Base-by-base conservation (phyloP, 2,329 filamentous ascomycete species). In the Exophiala lecanii-corni region DNA sequence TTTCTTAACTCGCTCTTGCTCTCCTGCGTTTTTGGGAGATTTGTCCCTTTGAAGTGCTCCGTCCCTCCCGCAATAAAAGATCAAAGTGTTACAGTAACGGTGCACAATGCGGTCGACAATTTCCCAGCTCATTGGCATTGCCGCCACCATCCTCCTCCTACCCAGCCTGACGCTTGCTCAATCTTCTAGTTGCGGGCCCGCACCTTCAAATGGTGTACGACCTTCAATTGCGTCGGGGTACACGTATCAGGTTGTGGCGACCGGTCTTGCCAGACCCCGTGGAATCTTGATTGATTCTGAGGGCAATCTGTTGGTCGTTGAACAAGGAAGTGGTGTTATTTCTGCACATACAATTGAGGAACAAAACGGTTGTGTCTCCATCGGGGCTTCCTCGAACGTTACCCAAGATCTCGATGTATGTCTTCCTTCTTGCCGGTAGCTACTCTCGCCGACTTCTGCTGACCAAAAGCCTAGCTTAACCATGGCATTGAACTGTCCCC, bases 401-500 rank as follows among this genome's bases (percentile, higher is more conserved):
- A 54, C 47, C 15, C 17, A 41, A n/a, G 41, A 32, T 6, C 28
- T 51, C 36, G 32, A 47, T 38, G 45, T 54, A 44, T 32, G 53
- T 36, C n/a, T 25, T 16, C 21, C 15, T 26, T 6, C 23, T 7
- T 39, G 18, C 30, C 7, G n/a, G 18, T 54, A 10, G 20, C 21
- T 2, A n/a, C 15, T 21, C 18, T 19, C n/a, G n/a, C 9, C 12
- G n/a, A 35, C 9, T 9, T 12, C 17, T n/a, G 31, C 41, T 53
- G 25, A 50, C 41, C 25, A 17, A 12, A 15, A 6, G 28, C 39
- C 16, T 20, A 59, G 54, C 52, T 64, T 20, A 78, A 77, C 47
- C 74, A 77, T 53, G 74, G 74, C 20, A 69, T 77, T 35, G 67
- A 65, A 15, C 53, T 74, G 12, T 72, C 70, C 9, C 42, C 56